Evolutionary conservation across 2,329 filamentous ascomycete species (phyloP), one percentile per base, ranked within the genome.

Genomic region (Verticillium tricorpus): DNA sequence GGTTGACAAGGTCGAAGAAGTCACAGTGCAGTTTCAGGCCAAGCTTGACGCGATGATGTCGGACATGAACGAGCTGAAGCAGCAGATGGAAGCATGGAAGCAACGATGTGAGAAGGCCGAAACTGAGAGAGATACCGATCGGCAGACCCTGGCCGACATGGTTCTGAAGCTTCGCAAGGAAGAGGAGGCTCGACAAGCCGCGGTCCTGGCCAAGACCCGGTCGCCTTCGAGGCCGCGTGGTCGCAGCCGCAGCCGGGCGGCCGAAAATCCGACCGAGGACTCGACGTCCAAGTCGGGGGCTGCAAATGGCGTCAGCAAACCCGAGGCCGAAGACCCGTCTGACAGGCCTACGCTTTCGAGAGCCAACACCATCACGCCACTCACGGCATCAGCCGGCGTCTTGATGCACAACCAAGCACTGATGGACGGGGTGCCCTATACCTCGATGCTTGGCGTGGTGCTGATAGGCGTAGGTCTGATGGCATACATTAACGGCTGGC

Each of bases 401-500:
- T 72, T 77, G 63, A 70, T 72, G 64, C 79, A 72, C 62, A 79
- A 83, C 56, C 77, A 76, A 66, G 78, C 72, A 58, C 70, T 83
- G 61, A 71, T 85, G 64, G 82, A 88, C 56, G 82, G 84, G 61
- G 80, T 91, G 62, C 91, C 91, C 17, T 94, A 93, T 70, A 89
- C 89, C 50, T 93, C 90, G 2, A 92, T 94, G 85, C 76, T 95
- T 56, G 89, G 91, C 12, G 91, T 95, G 35, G 91, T 95, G 31
- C 75, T 95, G 61, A 78, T 95, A 64, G 91, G 91, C 35, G 89
- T 95, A 78, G 90, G 91, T 15, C 74, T 95, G 66, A 95, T 95
- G 91, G 90, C 90, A 52, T 93, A 93, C 75, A 82, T 95, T 68
- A 95, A 95, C 70, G 89, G 89, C 59, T 94, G 90, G 90, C 89